These are phyloP conservation scores for Paradendryphiella salina DNA, from an alignment of 2,329 filamentous ascomycete species.

Conservation along the genomic window DNA sequence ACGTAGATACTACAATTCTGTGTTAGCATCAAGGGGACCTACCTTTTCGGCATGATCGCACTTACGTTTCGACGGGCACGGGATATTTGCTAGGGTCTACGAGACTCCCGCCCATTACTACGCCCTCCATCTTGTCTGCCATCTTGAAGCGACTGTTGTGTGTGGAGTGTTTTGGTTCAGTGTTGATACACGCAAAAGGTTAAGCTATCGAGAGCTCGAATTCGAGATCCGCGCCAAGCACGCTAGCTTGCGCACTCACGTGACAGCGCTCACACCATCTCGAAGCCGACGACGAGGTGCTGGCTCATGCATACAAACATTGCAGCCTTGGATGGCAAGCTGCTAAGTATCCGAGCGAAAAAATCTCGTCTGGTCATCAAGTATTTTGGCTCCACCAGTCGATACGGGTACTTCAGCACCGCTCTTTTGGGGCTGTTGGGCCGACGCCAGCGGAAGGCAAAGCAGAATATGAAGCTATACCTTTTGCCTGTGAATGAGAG, in stretches of 20 bases:
- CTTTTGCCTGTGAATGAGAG: not conserved
- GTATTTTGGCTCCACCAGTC: too few relatives aligned
- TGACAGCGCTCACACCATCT: conserved; percentile 4
- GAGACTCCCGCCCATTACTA: conserved; percentile 26
- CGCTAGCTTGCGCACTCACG: conserved; percentile 18
- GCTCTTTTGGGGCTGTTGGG: too few relatives aligned
- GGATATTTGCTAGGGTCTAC: conserved; percentile 40
- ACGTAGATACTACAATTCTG: conserved; percentile 41
- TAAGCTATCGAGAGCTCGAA: conserved; percentile 20
- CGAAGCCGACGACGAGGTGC: not conserved
- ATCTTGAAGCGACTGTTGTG: conserved; percentile 24
- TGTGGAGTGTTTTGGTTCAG: conserved; percentile 9
- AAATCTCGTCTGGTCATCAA: too few relatives aligned
- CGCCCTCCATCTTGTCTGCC: conserved; percentile 46
- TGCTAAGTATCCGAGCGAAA: too few relatives aligned
- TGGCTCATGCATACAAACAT: too few relatives aligned
- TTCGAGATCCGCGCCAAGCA: conserved; percentile 17
- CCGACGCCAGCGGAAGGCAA: too few relatives aligned
- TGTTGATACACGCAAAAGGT: conserved; percentile 4
- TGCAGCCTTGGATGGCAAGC: too few relatives aligned
- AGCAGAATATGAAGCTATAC: too few relatives aligned
- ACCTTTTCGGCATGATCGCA: conserved; percentile 18
- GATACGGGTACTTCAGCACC: too few relatives aligned
- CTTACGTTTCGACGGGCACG: conserved; percentile 45
- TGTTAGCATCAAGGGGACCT: conserved; percentile 32